Base-by-base conservation (phyloP, 2,329 filamentous ascomycete genomes). In the Penicillium sp. region DNA sequence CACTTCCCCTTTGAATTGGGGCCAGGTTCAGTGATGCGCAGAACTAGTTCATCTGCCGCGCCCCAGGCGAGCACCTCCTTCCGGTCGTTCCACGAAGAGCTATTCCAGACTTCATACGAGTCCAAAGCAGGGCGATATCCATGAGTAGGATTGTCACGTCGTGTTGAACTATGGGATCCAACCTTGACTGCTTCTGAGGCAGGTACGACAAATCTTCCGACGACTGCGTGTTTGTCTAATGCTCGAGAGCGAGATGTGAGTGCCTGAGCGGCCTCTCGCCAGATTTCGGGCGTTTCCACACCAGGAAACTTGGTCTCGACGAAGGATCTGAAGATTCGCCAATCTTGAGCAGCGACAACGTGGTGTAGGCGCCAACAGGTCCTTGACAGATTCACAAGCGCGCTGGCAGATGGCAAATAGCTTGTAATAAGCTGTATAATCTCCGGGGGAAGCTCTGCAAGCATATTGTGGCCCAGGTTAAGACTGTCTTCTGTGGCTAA, bases 61-160 rank as follows among this genome's bases (percentile, higher is more conserved):
- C 80, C 80, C 74, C 79, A 82, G 3, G 74, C 77, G 6, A 84
- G 62, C 0, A 79, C 73, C 59, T 83, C 80, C 57, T 72, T 74
- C 55, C 77, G 70, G 42, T 76, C 69, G 40, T 65, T 63, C 74
- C 75, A 78, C 49, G 64, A 66, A 1, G 65, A 64, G 3, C 70
- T 70, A 37, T 67, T 71, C 67, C 72, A 74, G n/a, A 69, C 65
- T 56, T 81, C 77, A 56, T 80, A 80, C 49, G 77, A 78, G 58
- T 81, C 77, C 41, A 82, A 72, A 35, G 72, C 71, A 17, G 81
- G 80, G 21, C 75, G 75, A 55, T 81, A 84, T 3, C 80, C 80
- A 59, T 83, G 57, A 6, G 70, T 71, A 13, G 68, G 69, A 33
- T 77, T 48, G 71, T 82, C 68, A 73, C 71, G 53, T 60, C 71